A percentile compares a stretch with the other conserved stretches of the same genome.
Evolutionary conservation across 2,329 filamentous ascomycete genomes (phyloP).

Genomic region (Orbilia brochopaga): DNA sequence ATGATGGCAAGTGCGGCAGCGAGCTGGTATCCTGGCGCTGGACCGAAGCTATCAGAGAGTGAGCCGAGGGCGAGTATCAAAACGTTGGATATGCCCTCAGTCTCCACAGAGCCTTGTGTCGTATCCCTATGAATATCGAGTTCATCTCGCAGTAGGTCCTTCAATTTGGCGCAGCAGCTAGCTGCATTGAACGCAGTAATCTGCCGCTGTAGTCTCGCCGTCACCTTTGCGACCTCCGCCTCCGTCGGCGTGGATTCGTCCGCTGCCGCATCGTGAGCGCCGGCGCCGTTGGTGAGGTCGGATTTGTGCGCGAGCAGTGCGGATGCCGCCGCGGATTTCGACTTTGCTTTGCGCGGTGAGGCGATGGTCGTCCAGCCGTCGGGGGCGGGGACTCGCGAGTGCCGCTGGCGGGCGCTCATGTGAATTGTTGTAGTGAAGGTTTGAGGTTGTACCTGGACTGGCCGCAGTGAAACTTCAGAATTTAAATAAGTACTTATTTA

Average conservation of each 20-base stretch:
- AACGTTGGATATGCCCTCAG: constrained; percentile 11
- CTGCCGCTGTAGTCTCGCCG: constrained; percentile 23
- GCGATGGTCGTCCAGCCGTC: constrained; percentile 49
- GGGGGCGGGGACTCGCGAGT: constrained; percentile 32
- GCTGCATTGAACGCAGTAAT: constrained; percentile 24
- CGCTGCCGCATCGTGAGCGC: not conserved
- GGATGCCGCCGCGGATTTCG: not conserved
- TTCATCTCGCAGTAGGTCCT: constrained; percentile 5
- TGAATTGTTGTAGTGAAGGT: too few species aligned
- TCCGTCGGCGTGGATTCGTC: not conserved
- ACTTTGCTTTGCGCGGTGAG: constrained; percentile 19
- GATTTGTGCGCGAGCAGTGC: constrained; percentile 40
- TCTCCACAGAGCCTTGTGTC: not conserved
- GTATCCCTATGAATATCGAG: not conserved
- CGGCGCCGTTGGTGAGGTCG: constrained; percentile 10
- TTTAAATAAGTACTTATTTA: too few species aligned
- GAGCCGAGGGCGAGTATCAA: constrained; percentile 44
- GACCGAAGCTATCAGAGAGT: constrained; percentile 19
- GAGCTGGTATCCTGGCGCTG: constrained; percentile 36
- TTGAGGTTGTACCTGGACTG: too few species aligned
- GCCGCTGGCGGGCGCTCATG: constrained; percentile 50
- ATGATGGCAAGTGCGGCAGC: constrained; percentile 31
- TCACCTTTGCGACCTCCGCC: constrained; percentile 18
- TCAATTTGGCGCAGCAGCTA: constrained; percentile 20
- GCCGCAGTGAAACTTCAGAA: too few species aligned